Conservation (phyloP, 176 grass and related monocot species). For the Oryza rufipogon region DNA sequence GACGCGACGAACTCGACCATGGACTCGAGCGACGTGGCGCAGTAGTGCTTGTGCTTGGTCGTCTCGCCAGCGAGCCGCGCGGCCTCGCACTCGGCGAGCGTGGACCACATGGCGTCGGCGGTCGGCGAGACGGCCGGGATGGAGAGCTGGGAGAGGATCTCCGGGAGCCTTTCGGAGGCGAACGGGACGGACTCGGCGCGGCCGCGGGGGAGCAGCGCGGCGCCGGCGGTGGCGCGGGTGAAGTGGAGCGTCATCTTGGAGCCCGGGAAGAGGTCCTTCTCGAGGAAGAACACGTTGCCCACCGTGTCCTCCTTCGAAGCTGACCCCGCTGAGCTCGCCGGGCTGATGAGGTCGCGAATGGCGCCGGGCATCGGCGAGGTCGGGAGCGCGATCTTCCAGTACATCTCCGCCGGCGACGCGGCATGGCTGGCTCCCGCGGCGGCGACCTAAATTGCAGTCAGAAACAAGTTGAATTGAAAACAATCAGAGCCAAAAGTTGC, state of each 20-base stretch:
- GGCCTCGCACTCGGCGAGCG: conserved; percentile 49
- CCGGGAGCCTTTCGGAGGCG: conserved; percentile 35
- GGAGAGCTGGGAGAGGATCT: conserved; percentile 45
- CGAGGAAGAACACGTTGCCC: conserved; percentile 39
- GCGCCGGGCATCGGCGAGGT: too few relatives aligned
- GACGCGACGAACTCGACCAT: conserved; percentile 51
- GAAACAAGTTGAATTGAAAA: too few relatives aligned
- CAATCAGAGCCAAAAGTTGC: too few relatives aligned
- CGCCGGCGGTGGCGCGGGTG: conserved; percentile 1
- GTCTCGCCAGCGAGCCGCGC: neutral
- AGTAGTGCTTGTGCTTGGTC: conserved; percentile 37
- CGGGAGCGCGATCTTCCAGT: too few relatives aligned
- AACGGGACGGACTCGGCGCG: conserved; percentile 39
- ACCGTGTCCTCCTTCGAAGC: conserved; percentile 10
- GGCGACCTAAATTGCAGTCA: too few relatives aligned
- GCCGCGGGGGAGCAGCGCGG: conserved; percentile 15
- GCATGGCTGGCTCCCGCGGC: too few relatives aligned
- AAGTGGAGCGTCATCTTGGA: conserved; percentile 59
- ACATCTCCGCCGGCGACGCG: too few relatives aligned
- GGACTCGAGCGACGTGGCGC: conserved; percentile 51
- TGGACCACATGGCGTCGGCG: conserved; percentile 35
- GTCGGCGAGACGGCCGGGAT: conserved; percentile 19
- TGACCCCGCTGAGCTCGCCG: neutral
- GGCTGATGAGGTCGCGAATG: too few relatives aligned
- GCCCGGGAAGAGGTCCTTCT: conserved; percentile 40